These are phyloP conservation scores for Centaurea solstitialis DNA, from an alignment of 129 eudicot species.

Conservation along the genomic window DNA sequence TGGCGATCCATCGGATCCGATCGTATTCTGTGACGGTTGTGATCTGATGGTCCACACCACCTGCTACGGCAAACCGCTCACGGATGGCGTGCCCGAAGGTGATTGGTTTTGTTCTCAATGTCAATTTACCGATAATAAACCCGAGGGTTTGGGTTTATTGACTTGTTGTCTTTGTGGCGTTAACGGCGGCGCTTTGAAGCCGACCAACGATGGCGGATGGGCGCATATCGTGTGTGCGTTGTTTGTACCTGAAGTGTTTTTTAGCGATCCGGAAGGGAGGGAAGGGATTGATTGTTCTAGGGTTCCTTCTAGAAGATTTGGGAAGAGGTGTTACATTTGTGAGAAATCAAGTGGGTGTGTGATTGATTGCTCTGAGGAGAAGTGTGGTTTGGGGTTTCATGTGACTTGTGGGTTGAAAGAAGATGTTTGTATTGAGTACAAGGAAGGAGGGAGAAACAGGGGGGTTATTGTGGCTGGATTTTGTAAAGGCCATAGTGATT, in stretches of 20 bases:
- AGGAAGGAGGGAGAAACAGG: slow-evolving; percentile 63
- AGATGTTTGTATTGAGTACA: slow-evolving; percentile 78
- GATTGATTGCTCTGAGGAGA: slow-evolving; percentile 84
- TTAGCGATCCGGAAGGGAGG: slow-evolving; percentile 69
- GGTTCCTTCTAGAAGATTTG: slow-evolving; percentile 58
- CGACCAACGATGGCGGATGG: slow-evolving; percentile 63
- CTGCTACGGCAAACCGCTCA: slow-evolving; percentile 75
- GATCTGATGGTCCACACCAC: slow-evolving; percentile 81
- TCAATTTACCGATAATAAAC: not conserved
- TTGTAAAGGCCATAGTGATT: slow-evolving; percentile 60
- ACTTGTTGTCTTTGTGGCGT: slow-evolving; percentile 68
- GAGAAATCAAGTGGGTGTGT: slow-evolving; percentile 55
- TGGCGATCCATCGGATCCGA: slow-evolving; percentile 79
- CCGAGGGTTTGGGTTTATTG: not conserved
- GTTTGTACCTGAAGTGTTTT: slow-evolving; percentile 82
- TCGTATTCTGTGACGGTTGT: slow-evolving; percentile 90
- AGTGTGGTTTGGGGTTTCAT: slow-evolving; percentile 73
- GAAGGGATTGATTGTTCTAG: slow-evolving; percentile 64
- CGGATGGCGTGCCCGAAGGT: slow-evolving; percentile 69
- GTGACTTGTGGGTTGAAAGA: slow-evolving; percentile 83
- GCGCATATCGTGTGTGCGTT: slow-evolving; percentile 89
- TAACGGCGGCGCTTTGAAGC: slow-evolving; percentile 72
- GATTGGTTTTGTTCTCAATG: slow-evolving; percentile 88
- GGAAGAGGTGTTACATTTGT: slow-evolving; percentile 61
- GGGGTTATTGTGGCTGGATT: slow-evolving; percentile 84